phyloP scores from a whole-genome alignment of 345 rosid species.

The Ceriops zippeliana region DNA sequence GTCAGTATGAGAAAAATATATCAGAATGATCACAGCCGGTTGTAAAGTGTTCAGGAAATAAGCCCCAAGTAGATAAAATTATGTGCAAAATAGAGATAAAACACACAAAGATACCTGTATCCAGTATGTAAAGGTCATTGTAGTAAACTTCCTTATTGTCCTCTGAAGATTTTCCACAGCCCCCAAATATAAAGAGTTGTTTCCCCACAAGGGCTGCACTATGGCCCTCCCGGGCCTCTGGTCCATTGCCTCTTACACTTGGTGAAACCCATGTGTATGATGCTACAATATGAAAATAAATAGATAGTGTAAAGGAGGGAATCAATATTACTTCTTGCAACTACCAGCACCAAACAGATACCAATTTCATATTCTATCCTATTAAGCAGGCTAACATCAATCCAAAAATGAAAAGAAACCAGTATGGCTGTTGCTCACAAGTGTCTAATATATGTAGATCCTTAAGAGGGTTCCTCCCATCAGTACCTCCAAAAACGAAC shows the following conservation, averaged over 20 bases:
- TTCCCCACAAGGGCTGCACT: conserved; percentile 87
- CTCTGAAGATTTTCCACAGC: conserved; percentile 74
- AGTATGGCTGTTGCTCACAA: conserved; percentile 42
- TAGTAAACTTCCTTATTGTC: conserved; percentile 72
- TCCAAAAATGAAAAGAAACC: conserved; percentile 6
- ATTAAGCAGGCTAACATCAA: not conserved
- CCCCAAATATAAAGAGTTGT: conserved; percentile 89
- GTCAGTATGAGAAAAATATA: not conserved
- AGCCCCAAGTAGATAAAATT: not conserved
- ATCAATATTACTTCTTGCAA: not conserved
- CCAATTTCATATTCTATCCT: not conserved
- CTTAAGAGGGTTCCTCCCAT: conserved; percentile 71
- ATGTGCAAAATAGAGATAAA: not conserved
- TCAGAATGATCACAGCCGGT: not conserved
- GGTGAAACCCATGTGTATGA: conserved; percentile 87
- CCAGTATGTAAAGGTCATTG: conserved; percentile 77
- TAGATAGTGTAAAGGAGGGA: not conserved
- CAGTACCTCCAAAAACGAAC: conserved; percentile 92
- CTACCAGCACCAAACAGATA: not conserved
- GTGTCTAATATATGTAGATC: conserved; percentile 84
- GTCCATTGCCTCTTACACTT: conserved; percentile 85
- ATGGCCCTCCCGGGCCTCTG: conserved; percentile 93
- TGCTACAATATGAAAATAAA: conserved; percentile 42
- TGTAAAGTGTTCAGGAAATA: not conserved
- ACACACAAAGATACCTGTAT: conserved; percentile 57